Percentiles rank a stretch among this genome's conserved stretches.
Evolutionary conservation across 257 asterid species (phyloP).

Genomic region (Agastache rugosa): DNA sequence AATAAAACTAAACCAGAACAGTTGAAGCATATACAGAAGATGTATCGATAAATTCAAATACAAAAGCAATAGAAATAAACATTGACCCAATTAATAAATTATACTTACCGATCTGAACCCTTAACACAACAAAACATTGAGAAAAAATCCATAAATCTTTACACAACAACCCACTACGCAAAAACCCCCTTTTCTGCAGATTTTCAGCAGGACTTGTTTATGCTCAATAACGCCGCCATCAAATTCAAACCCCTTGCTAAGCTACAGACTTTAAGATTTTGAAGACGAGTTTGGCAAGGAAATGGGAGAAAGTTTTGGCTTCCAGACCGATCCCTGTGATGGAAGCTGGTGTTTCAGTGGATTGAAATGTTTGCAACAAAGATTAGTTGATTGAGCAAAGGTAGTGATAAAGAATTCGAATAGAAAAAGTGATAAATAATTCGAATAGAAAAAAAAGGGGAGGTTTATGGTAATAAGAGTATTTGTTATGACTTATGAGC

Average conservation of each 20-base stretch:
- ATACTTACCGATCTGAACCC: conserved; percentile 75
- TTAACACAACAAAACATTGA: conserved; percentile 63
- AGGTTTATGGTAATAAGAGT: conserved; percentile 2
- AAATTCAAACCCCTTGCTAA: conserved; percentile 20
- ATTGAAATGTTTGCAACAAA: conserved; percentile 11
- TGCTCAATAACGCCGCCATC: conserved; percentile 39
- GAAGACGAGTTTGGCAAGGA: conserved; percentile 31
- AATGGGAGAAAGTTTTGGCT: background rate
- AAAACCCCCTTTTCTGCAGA: conserved; percentile 36
- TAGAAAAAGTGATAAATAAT: conserved; percentile 13
- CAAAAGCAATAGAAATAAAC: conserved; percentile 26
- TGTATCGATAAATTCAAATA: conserved; percentile 6
- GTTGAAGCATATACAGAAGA: background rate
- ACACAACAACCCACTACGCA: conserved; percentile 25
- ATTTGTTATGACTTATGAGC: conserved; percentile 28
- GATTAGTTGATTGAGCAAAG: conserved; percentile 36
- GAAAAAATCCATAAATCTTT: conserved; percentile 52
- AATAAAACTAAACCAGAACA: conserved; percentile 4
- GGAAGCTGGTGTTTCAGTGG: conserved; percentile 17
- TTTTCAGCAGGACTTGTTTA: conserved; percentile 15
- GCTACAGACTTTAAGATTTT: conserved; percentile 25
- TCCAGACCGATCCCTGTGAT: conserved; percentile 31
- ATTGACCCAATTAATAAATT: conserved; percentile 33
- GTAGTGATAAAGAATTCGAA: conserved; percentile 31
- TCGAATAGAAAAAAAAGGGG: conserved; percentile 18